phyloP scores from a whole-genome alignment of 257 asterid species.

The Jacaranda copaia region DNA sequence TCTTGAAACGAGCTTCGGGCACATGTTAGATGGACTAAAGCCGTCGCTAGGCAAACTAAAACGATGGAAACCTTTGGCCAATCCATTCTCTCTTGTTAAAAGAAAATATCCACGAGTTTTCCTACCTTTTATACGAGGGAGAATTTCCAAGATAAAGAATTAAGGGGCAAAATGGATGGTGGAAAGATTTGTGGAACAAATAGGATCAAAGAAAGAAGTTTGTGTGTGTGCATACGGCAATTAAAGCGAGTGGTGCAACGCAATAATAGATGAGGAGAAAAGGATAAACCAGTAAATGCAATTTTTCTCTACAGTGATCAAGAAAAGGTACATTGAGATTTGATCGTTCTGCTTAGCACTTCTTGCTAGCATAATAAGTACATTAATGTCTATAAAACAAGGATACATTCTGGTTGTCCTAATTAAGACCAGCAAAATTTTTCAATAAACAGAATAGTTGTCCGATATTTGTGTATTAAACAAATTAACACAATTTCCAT shows the following conservation, averaged over 20 bases:
- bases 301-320: slow-evolving; percentile 3
- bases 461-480: slow-evolving; percentile 33
- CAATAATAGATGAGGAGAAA: background rate
- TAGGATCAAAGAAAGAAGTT: background rate
- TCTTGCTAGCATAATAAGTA: slow-evolving; percentile 32
- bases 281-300: background rate
- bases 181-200: slow-evolving; percentile 2
- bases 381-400: slow-evolving; percentile 4
- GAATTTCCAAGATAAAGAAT: background rate
- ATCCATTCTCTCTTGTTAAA: slow-evolving; percentile 23
- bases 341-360: slow-evolving; percentile 21
- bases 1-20: slow-evolving; percentile 42
- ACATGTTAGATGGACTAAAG: background rate
- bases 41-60: slow-evolving; percentile 22
- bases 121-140: background rate
- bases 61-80: slow-evolving; percentile 11
- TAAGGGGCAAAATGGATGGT: slow-evolving; percentile 11
- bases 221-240: background rate
- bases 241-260: slow-evolving; percentile 7
- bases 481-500: slow-evolving; percentile 36
- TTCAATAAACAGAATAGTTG: slow-evolving; percentile 35
- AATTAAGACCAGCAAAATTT: slow-evolving; percentile 34
- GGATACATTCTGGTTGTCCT: slow-evolving; percentile 39
- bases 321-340: slow-evolving; percentile 26
- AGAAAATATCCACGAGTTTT: background rate